These are phyloP conservation scores for Lachnellula arida DNA, from an alignment of 2,329 filamentous ascomycete species.

Conservation along the genomic window DNA sequence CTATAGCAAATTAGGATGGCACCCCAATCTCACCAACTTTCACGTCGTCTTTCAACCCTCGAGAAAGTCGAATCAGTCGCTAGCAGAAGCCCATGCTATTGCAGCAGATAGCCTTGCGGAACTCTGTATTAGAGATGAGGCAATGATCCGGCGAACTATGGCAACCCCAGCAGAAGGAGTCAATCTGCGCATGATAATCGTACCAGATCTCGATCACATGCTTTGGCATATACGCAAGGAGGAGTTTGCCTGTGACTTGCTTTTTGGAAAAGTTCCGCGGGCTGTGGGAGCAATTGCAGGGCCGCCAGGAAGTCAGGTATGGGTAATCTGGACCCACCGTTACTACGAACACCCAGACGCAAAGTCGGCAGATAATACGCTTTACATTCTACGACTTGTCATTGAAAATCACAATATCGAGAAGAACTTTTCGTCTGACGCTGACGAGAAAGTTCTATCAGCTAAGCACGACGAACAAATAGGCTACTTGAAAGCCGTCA, in stretches of 20 bases:
- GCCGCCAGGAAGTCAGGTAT: slow-evolving; percentile 52
- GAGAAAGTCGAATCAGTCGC: not conserved
- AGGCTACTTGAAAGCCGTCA: slow-evolving; percentile 53
- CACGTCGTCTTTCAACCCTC: slow-evolving; percentile 60
- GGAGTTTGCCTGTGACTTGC: slow-evolving; percentile 63
- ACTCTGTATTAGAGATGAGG: slow-evolving; percentile 60
- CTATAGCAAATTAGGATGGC: slow-evolving; percentile 74
- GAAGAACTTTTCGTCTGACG: not conserved
- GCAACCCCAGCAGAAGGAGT: slow-evolving; percentile 24
- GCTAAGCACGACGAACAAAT: not conserved
- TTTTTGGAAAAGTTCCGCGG: slow-evolving; percentile 50
- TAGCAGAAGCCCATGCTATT: slow-evolving; percentile 39
- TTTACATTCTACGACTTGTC: slow-evolving; percentile 65
- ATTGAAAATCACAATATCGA: slow-evolving; percentile 49
- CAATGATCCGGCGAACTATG: slow-evolving; percentile 43
- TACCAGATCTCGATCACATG: slow-evolving; percentile 64
- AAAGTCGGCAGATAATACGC: slow-evolving; percentile 50
- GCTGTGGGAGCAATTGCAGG: slow-evolving; percentile 66
- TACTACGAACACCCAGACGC: slow-evolving; percentile 50
- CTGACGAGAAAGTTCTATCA: not conserved
- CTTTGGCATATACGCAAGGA: slow-evolving; percentile 75
- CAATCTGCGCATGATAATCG: slow-evolving; percentile 54
- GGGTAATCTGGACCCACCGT: slow-evolving; percentile 66
- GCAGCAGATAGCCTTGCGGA: slow-evolving; percentile 54
- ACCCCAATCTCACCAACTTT: slow-evolving; percentile 58